Conservation (phyloP, 495 filamentous ascomycete genomes). For the Penicillium angulare region DNA sequence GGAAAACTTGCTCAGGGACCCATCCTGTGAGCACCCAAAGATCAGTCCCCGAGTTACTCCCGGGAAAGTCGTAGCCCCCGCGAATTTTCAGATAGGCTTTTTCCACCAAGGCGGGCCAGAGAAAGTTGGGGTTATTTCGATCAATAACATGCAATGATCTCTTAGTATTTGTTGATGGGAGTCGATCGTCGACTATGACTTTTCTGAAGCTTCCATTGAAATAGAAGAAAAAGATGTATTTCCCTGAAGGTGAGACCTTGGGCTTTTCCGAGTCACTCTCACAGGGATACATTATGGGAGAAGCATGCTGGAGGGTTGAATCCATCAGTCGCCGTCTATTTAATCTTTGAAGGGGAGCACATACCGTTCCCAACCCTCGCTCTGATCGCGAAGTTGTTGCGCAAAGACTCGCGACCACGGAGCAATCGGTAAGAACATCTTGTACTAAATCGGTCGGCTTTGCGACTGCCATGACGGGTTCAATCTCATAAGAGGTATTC, state of each 20-base stretch:
- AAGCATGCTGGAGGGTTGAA: conserved; percentile 63
- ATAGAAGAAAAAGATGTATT: conserved; percentile 87
- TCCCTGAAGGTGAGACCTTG: conserved; percentile 68
- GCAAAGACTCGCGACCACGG: conserved; percentile 93
- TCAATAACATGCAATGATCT: conserved; percentile 86
- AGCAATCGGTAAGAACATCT: conserved; percentile 92
- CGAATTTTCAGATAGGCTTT: conserved; percentile 97
- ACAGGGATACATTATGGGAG: conserved; percentile 71
- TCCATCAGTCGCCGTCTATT: background rate
- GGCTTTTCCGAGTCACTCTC: conserved; percentile 55
- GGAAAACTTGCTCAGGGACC: conserved; percentile 93
- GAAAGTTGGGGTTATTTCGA: conserved; percentile 66
- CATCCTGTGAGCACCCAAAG: conserved; percentile 88
- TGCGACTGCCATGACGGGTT: conserved; percentile 52
- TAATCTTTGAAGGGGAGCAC: background rate
- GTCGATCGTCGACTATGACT: conserved; percentile 87
- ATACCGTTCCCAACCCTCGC: conserved; percentile 59
- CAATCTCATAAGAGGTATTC: background rate
- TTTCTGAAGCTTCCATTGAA: conserved; percentile 93
- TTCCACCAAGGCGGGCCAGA: conserved; percentile 94
- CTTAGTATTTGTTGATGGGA: conserved; percentile 72
- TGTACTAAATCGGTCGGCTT: conserved; percentile 78
- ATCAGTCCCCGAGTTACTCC: conserved; percentile 97
- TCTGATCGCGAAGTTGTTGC: conserved; percentile 68
- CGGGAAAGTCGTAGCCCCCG: conserved; percentile 96